These are phyloP conservation scores for Acanthamoeba lenticulata DNA, from an alignment of 208 protist genomes.

Conservation along the genomic window DNA sequence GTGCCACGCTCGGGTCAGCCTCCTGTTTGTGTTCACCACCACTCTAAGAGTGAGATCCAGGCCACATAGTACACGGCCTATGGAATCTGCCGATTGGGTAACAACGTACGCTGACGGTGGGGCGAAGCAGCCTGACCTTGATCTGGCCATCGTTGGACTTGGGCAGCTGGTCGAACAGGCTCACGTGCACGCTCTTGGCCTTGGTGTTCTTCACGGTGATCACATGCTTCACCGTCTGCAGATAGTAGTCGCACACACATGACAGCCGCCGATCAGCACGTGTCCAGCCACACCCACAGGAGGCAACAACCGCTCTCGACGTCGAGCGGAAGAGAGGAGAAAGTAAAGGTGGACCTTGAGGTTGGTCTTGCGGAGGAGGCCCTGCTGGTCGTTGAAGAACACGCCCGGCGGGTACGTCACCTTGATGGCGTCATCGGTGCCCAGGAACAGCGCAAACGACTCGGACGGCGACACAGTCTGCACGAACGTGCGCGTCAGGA, in stretches of 20 bases:
- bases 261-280: not conserved
- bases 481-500: not conserved
- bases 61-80: not conserved
- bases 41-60: not conserved
- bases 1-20: not conserved
- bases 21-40: not conserved
- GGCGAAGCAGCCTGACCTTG: not conserved
- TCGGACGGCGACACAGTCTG: not conserved
- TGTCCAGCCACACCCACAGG: not conserved
- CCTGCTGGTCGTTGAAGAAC: constrained; percentile 23
- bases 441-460: constrained; percentile 32
- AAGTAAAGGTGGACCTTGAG: not conserved
- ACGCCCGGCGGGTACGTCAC: constrained; percentile 30
- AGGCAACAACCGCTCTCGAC: not conserved
- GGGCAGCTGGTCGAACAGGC: constrained; percentile 35
- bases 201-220: constrained; percentile 44
- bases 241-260: no score
- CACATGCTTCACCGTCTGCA: not conserved
- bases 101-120: not conserved
- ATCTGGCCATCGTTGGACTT: constrained; percentile 37
- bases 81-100: not conserved
- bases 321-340: not conserved
- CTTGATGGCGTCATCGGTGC: constrained; percentile 12
- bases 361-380: not conserved
- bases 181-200: not conserved